Conservation (phyloP, 495 filamentous ascomycete species). For the Aspergillus haitiensis region DNA sequence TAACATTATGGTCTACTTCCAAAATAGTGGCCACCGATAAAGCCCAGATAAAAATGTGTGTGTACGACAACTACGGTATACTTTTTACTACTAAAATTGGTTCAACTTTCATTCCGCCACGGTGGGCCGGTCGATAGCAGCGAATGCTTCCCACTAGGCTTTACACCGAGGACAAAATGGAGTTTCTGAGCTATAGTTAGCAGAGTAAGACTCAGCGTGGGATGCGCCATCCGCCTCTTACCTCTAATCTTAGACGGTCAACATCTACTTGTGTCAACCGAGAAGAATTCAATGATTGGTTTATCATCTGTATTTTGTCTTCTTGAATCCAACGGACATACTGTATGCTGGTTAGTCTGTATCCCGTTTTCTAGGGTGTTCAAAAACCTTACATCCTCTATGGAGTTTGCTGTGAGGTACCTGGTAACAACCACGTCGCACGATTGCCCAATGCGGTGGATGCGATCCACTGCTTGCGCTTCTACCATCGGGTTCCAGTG, state of each 20-base stretch:
- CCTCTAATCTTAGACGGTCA: not conserved
- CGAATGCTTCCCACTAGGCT: not conserved
- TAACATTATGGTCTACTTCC: no score
- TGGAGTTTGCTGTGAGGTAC: constrained; percentile 1
- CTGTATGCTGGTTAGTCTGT: not conserved
- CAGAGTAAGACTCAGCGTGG: not conserved
- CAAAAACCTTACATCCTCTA: not conserved
- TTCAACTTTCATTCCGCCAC: no score
- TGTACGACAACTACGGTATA: no score
- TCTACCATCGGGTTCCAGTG: constrained; percentile 7
- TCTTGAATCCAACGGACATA: constrained; percentile 5
- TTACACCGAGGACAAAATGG: not conserved
- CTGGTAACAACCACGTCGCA: constrained; percentile 3
- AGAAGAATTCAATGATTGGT: not conserved
- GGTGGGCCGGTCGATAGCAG: no score
- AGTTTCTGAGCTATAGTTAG: not conserved
- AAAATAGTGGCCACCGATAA: no score
- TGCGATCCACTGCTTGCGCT: not conserved
- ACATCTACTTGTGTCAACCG: not conserved
- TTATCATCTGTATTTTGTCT: constrained; percentile 3
- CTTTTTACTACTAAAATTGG: no score
- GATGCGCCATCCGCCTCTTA: not conserved
- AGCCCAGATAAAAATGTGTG: no score
- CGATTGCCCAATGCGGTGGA: not conserved
- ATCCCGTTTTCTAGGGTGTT: not conserved